Evolutionary conservation across 1,139 yeast species (phyloP).

Genomic region (Debaryomyces sp.): DNA sequence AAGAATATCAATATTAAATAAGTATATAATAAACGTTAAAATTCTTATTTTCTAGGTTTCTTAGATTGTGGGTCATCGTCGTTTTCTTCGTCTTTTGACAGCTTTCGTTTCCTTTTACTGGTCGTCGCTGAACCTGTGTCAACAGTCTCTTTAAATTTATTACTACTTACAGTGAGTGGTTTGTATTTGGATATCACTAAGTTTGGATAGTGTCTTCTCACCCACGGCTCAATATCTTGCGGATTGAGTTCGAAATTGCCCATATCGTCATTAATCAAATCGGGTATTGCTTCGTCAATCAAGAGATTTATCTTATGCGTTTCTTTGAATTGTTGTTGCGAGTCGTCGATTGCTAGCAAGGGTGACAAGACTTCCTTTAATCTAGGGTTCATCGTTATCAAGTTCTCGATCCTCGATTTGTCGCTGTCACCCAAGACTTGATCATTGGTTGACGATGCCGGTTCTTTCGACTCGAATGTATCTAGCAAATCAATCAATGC

Average conservation of each 20-base stretch:
- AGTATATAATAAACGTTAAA: neutral
- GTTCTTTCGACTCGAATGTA: constrained; percentile 19
- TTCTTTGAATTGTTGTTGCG: constrained; percentile 10
- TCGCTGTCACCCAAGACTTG: constrained; percentile 14
- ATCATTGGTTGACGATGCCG: neutral
- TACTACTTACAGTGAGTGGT: constrained; percentile 28
- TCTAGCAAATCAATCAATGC: constrained; percentile 37
- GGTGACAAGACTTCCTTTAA: constrained; percentile 20
- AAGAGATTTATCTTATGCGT: constrained; percentile 18
- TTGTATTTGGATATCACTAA: constrained; percentile 38
- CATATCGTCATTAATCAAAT: constrained; percentile 42
- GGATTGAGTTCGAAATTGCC: constrained; percentile 40
- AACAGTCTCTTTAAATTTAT: constrained; percentile 1
- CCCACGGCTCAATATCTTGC: constrained; percentile 43
- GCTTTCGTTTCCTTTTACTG: constrained; percentile 16
- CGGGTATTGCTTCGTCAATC: constrained; percentile 38
- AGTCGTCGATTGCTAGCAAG: constrained; percentile 12
- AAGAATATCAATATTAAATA: neutral
- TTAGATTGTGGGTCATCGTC: constrained; percentile 5
- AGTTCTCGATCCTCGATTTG: constrained; percentile 22
- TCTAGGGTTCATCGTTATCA: constrained; percentile 26
- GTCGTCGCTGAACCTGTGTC: constrained; percentile 2
- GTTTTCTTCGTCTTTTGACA: constrained; percentile 6
- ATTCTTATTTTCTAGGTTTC: neutral
- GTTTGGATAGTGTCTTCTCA: constrained; percentile 38